Evolutionary conservation across 495 filamentous ascomycete genomes (phyloP).

Genomic region (Penicillium angulare): DNA sequence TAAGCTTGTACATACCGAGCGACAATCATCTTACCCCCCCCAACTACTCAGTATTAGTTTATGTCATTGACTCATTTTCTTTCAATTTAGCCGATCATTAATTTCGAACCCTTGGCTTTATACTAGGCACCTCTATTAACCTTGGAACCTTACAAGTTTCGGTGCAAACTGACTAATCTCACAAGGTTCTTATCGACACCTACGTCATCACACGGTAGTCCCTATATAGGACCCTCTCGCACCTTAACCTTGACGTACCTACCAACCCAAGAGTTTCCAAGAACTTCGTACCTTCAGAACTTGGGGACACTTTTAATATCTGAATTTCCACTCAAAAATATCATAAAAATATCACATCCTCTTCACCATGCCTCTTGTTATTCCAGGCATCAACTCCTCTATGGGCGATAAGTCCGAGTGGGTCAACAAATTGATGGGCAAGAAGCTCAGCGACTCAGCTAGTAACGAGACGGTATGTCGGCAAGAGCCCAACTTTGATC

Average conservation of each 20-base stretch:
- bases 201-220: conserved; percentile 10
- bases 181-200: conserved; percentile 6
- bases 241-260: background rate
- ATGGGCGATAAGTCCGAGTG: conserved; percentile 60
- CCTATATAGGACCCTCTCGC: background rate
- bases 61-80: too few species aligned
- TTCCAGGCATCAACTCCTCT: conserved; percentile 64
- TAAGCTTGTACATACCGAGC: too few species aligned
- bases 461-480: conserved; percentile 48
- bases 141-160: background rate
- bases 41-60: too few species aligned
- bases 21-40: too few species aligned
- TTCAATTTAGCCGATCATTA: too few species aligned
- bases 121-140: too few species aligned
- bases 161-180: conserved; percentile 5
- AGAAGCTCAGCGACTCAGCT: conserved; percentile 57
- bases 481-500: background rate
- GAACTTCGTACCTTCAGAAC: background rate
- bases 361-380: conserved; percentile 76
- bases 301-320: background rate
- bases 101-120: too few species aligned
- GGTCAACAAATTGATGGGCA: conserved; percentile 72
- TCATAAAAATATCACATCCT: background rate
- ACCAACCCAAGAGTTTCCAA: background rate
- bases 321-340: background rate